Evolutionary conservation across 1,139 yeast species (phyloP).

Genomic region (Yamadazyma jaroonii): DNA sequence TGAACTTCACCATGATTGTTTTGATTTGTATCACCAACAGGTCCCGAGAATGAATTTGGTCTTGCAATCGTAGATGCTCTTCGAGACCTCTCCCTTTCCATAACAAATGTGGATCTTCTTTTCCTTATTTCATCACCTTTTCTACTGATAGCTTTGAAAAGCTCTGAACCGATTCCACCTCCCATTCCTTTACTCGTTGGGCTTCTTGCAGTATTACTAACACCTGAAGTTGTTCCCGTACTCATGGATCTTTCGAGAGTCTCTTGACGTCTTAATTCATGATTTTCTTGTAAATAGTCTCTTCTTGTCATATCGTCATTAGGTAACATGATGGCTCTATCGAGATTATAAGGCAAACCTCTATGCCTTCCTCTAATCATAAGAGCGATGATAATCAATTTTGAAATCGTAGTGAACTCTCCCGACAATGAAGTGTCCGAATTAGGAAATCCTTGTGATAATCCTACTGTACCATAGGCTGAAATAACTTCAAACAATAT

Average conservation of each 20-base stretch:
- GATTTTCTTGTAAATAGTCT: slow-evolving; percentile 66
- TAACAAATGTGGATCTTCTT: slow-evolving; percentile 2
- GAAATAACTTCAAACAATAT: slow-evolving; percentile 85
- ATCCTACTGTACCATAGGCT: slow-evolving; percentile 95
- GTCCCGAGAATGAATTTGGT: not conserved
- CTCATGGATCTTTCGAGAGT: slow-evolving; percentile 27
- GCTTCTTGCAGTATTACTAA: not conserved
- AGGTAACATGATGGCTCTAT: slow-evolving; percentile 90
- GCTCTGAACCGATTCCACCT: slow-evolving; percentile 11
- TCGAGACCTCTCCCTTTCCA: not conserved
- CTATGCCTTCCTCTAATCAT: slow-evolving; percentile 95
- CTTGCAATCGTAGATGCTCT: not conserved
- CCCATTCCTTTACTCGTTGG: slow-evolving; percentile 2
- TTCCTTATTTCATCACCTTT: slow-evolving; percentile 13
- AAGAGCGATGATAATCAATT: slow-evolving; percentile 82
- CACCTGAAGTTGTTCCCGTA: slow-evolving; percentile 5
- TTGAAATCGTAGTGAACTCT: slow-evolving; percentile 69
- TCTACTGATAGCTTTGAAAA: slow-evolving; percentile 14
- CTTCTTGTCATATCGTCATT: slow-evolving; percentile 63
- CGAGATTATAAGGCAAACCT: slow-evolving; percentile 91
- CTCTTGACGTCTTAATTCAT: slow-evolving; percentile 39
- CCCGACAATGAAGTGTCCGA: slow-evolving; percentile 68
- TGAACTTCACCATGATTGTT: no score
- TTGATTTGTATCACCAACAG: no score
- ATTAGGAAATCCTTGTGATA: slow-evolving; percentile 78